Conservation (phyloP, 1,139 yeast species). For the Suhomyces ambrosiae region DNA sequence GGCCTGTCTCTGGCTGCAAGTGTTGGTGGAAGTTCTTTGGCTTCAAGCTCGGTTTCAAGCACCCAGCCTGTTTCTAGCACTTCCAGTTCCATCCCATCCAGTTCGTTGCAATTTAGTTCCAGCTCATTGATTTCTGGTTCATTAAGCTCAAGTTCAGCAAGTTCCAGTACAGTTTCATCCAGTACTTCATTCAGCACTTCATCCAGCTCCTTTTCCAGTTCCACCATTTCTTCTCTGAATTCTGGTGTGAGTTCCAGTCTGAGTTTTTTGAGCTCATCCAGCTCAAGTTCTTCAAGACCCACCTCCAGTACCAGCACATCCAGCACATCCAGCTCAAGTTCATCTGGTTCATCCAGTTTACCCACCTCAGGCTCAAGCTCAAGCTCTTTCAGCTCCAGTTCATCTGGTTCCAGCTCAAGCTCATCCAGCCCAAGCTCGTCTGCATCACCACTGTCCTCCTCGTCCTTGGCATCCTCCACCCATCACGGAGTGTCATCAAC, state of each 20-base stretch:
- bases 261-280: neutral
- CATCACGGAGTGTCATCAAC: slow-evolving; percentile 9
- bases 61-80: slow-evolving; percentile 3
- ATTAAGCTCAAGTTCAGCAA: no score
- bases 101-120: no score
- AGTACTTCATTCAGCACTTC: slow-evolving; percentile 12
- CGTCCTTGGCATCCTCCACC: slow-evolving; percentile 14
- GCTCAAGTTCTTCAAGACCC: neutral
- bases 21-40: no score
- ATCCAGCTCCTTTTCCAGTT: slow-evolving; percentile 47
- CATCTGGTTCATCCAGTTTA: neutral
- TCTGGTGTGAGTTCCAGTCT: no score
- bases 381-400: neutral
- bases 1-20: no score
- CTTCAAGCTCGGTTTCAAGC: no score
- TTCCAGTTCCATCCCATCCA: slow-evolving; percentile 1
- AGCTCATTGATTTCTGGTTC: slow-evolving; percentile 1
- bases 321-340: neutral
- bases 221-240: slow-evolving; percentile 25
- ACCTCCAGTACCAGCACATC: neutral
- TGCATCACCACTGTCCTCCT: slow-evolving; percentile 6
- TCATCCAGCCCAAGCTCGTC: slow-evolving; percentile 10
- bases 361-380: no score
- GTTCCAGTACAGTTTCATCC: slow-evolving; percentile 4
- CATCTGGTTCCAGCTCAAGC: neutral